Evolutionary conservation across 2,329 filamentous ascomycete species (phyloP).

Genomic region (Neonectria magnoliae): DNA sequence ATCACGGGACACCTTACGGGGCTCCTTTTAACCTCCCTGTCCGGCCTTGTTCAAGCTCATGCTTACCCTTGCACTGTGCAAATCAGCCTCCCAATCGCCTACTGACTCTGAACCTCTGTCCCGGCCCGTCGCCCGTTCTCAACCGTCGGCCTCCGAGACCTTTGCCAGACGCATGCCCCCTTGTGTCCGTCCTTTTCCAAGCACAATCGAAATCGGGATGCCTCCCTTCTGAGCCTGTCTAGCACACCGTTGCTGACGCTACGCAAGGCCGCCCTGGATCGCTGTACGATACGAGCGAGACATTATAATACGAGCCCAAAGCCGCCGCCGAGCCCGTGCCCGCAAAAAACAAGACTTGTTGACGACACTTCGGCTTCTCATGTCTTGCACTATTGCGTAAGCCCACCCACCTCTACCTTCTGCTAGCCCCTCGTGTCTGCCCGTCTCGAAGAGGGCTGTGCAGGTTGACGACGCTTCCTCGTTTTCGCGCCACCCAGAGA

Average conservation of each 20-base stretch:
- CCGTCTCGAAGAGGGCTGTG: constrained; percentile 20
- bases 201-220: not conserved
- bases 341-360: not conserved
- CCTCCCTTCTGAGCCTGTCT: not conserved
- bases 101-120: not conserved
- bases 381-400: constrained; percentile 12
- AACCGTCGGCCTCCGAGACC: not conserved
- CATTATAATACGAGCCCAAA: not conserved
- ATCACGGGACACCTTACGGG: not conserved
- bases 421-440: constrained; percentile 17
- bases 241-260: not conserved
- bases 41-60: constrained; percentile 7
- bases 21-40: constrained; percentile 14
- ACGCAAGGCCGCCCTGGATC: not conserved
- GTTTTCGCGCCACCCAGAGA: constrained; percentile 3
- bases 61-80: not conserved
- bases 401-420: constrained; percentile 16
- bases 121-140: not conserved
- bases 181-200: not conserved
- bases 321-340: not conserved
- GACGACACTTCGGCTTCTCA: not conserved
- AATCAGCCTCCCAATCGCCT: not conserved
- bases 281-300: constrained; percentile 6
- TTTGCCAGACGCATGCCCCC: no score
- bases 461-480: not conserved